These are phyloP conservation scores for Pleurotus djamor DNA, from an alignment of 768 basidiomycete genomes.

Conservation along the genomic window DNA sequence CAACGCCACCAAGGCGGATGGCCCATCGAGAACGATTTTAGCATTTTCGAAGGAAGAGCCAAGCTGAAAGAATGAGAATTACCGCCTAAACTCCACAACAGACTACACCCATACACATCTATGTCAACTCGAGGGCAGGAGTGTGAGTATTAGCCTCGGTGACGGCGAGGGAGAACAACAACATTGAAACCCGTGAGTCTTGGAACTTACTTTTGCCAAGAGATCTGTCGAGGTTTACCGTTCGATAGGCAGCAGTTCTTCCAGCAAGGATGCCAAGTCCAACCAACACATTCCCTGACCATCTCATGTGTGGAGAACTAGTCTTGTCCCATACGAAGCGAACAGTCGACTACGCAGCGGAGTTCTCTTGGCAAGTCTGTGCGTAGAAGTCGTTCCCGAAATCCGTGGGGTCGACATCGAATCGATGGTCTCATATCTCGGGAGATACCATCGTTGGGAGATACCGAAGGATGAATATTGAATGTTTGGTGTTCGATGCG, in stretches of 20 bases:
- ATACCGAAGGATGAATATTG: too few species aligned
- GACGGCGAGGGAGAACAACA: constrained; percentile 2
- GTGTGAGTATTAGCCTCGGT: not conserved
- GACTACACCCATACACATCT: not conserved
- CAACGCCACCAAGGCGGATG: too few species aligned
- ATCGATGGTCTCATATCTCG: too few species aligned
- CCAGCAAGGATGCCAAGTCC: not conserved
- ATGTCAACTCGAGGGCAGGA: not conserved
- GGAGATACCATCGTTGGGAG: too few species aligned
- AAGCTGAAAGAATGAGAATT: not conserved
- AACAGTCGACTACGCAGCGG: too few species aligned
- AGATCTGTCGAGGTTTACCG: not conserved
- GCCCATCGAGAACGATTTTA: too few species aligned
- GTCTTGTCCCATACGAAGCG: too few species aligned
- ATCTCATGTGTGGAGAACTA: too few species aligned
- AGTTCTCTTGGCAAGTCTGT: too few species aligned
- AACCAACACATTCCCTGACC: not conserved
- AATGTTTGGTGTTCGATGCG: not conserved
- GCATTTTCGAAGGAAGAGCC: too few species aligned
- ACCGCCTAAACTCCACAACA: constrained; percentile 1
- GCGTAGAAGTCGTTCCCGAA: too few species aligned
- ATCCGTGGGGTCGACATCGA: too few species aligned
- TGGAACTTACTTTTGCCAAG: not conserved
- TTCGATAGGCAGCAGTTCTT: not conserved
- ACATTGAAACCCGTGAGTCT: not conserved